phyloP scores from a whole-genome alignment of 305 asterid species.

The Galium porrigens region DNA sequence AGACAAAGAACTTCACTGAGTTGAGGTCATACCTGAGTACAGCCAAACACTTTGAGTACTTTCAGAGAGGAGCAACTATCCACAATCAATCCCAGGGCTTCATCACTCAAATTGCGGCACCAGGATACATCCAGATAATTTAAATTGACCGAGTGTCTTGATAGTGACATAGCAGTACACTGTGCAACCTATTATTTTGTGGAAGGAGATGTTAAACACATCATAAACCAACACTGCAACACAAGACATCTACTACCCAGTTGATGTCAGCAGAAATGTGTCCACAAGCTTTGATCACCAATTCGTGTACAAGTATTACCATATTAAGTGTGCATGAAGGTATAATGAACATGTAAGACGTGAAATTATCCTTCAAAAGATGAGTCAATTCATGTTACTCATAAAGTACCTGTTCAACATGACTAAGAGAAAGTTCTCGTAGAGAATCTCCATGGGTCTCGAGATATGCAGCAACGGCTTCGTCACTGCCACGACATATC shows the following conservation, averaged over 20 bases:
- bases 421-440: slow-evolving; percentile 55
- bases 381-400: background rate
- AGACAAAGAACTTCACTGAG: background rate
- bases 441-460: slow-evolving; percentile 56
- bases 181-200: slow-evolving; percentile 50
- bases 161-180: slow-evolving; percentile 61
- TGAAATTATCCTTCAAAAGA: background rate
- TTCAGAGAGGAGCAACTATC: slow-evolving; percentile 57
- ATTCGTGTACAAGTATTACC: background rate
- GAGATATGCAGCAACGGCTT: slow-evolving; percentile 82
- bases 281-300: background rate
- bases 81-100: slow-evolving; percentile 75
- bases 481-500: slow-evolving; percentile 41
- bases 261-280: background rate
- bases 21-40: slow-evolving; percentile 51
- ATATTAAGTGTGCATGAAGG: slow-evolving; percentile 3
- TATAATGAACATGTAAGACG: slow-evolving; percentile 4
- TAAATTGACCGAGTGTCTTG: slow-evolving; percentile 43
- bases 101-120: slow-evolving; percentile 69
- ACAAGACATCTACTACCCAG: background rate
- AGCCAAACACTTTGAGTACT: slow-evolving; percentile 67
- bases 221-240: background rate
- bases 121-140: slow-evolving; percentile 60
- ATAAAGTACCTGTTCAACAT: slow-evolving; percentile 37
- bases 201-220: slow-evolving; percentile 14